Evolutionary conservation across 1,139 yeast genomes (phyloP).

Genomic region (Zygosaccharomyces sapae): DNA sequence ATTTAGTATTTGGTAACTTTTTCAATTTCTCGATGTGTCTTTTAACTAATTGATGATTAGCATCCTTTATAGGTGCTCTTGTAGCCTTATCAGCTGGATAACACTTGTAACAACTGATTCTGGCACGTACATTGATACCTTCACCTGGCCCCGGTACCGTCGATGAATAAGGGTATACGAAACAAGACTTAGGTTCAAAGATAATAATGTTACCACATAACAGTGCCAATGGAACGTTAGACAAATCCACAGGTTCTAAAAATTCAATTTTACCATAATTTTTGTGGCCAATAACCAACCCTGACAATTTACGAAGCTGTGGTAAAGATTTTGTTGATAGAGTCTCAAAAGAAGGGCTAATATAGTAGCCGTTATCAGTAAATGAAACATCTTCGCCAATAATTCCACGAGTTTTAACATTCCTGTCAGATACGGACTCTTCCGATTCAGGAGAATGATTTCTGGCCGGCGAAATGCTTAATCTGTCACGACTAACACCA

Average conservation of each 20-base stretch:
- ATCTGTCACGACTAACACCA: slow-evolving; percentile 3
- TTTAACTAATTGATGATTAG: slow-evolving; percentile 65
- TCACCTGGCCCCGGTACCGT: slow-evolving; percentile 67
- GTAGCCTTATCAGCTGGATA: slow-evolving; percentile 74
- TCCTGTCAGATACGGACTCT: slow-evolving; percentile 5
- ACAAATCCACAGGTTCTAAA: slow-evolving; percentile 75
- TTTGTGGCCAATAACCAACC: slow-evolving; percentile 74
- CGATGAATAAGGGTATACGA: slow-evolving; percentile 70
- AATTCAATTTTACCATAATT: slow-evolving; percentile 77
- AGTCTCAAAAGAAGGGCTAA: slow-evolving; percentile 67
- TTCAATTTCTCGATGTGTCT: slow-evolving; percentile 68
- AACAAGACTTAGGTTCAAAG: slow-evolving; percentile 59
- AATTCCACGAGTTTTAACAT: slow-evolving; percentile 19
- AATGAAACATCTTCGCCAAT: slow-evolving; percentile 41
- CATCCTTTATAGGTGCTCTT: slow-evolving; percentile 71
- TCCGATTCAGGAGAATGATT: slow-evolving; percentile 10
- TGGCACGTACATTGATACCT: slow-evolving; percentile 76
- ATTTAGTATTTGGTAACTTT: slow-evolving; percentile 54
- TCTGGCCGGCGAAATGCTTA: slow-evolving; percentile 10
- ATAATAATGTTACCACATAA: slow-evolving; percentile 63
- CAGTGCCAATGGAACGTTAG: slow-evolving; percentile 56
- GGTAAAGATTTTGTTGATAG: slow-evolving; percentile 56
- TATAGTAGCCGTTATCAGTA: slow-evolving; percentile 79
- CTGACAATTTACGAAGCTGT: slow-evolving; percentile 59
- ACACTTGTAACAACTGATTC: slow-evolving; percentile 69